Conservation (phyloP, 768 basidiomycete genomes). For the Lactarius sp. region DNA sequence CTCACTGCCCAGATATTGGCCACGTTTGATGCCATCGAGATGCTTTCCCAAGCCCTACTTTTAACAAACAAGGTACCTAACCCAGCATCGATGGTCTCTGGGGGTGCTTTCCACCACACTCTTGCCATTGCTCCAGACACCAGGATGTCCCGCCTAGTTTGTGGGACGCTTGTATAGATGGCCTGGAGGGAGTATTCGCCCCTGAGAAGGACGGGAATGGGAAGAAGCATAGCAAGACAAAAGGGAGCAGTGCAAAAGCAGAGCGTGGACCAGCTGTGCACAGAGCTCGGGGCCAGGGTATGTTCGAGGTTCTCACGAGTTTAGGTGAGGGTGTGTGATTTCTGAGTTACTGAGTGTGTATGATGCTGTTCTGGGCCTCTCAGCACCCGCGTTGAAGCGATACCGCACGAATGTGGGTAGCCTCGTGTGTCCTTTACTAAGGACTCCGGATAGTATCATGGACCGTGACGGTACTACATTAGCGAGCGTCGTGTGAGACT, state of each 20-base stretch:
- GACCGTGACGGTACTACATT: not conserved
- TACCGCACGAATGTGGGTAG: not conserved
- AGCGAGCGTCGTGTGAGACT: no score
- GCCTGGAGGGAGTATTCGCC: conserved; percentile 15
- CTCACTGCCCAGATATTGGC: conserved; percentile 48
- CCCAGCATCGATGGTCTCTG: conserved; percentile 52
- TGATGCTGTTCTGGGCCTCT: not conserved
- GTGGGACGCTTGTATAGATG: conserved; percentile 26
- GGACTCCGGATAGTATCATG: no score
- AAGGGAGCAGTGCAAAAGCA: conserved; percentile 29
- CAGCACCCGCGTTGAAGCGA: not conserved
- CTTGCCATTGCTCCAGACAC: conserved; percentile 36
- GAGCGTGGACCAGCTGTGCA: not conserved
- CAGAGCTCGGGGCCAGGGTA: not conserved
- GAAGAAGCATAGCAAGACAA: conserved; percentile 32
- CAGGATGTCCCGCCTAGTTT: conserved; percentile 10
- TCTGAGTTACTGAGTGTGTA: not conserved
- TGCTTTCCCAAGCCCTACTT: conserved; percentile 58
- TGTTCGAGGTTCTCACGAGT: conserved; percentile 13
- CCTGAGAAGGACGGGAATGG: conserved; percentile 10
- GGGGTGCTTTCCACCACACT: conserved; percentile 50
- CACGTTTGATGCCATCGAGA: conserved; percentile 54
- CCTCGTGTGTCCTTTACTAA: not conserved
- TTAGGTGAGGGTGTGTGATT: conserved; percentile 8
- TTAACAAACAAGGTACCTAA: conserved; percentile 45